Evolutionary conservation across 768 basidiomycete genomes (phyloP).

Genomic region (Mycena indigotica): DNA sequence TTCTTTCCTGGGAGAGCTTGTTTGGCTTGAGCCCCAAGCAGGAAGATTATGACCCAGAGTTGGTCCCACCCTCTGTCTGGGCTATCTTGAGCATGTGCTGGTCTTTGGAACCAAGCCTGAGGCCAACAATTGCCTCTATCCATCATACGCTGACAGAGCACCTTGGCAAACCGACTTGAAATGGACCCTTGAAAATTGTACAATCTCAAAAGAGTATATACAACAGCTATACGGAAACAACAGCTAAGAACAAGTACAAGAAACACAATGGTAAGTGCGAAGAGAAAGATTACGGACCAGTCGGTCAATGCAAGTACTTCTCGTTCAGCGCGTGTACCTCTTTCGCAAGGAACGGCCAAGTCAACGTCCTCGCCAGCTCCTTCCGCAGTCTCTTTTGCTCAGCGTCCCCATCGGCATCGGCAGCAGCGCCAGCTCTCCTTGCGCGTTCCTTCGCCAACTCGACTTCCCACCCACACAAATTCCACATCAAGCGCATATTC

Average conservation of each 20-base stretch:
- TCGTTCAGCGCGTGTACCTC: slow-evolving; percentile 87
- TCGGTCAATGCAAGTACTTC: slow-evolving; percentile 68
- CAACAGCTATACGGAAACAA: no score
- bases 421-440: background rate
- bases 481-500: slow-evolving; percentile 93
- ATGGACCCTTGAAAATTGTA: no score
- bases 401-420: slow-evolving; percentile 42
- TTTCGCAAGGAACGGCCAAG: slow-evolving; percentile 82
- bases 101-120: background rate
- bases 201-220: no score
- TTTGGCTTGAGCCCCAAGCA: slow-evolving; percentile 1
- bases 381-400: slow-evolving; percentile 42
- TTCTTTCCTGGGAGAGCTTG: background rate
- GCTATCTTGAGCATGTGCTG: slow-evolving; percentile 3
- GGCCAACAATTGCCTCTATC: no score
- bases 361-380: slow-evolving; percentile 70
- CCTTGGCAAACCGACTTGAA: no score
- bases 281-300: no score
- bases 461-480: slow-evolving; percentile 93
- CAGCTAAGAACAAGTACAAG: no score
- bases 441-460: slow-evolving; percentile 81
- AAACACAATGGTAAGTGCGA: no score
- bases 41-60: background rate
- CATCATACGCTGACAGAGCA: no score
- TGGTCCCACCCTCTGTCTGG: background rate